phyloP scores from a whole-genome alignment of 306 rosid genomes.

The Cyamopsis tetragonoloba region DNA sequence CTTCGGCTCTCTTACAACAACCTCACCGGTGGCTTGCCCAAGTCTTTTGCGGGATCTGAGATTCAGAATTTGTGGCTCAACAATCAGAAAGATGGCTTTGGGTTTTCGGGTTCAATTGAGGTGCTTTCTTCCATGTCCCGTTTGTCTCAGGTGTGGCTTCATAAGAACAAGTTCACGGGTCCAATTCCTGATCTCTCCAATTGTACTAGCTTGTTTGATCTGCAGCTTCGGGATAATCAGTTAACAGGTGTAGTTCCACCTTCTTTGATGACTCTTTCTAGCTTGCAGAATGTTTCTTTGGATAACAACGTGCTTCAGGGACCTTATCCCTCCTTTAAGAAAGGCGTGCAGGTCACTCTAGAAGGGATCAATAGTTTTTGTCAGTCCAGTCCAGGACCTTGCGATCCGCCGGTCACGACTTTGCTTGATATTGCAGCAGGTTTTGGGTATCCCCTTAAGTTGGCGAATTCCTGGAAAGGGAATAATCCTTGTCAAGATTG shows the following conservation, averaged over 20 bases:
- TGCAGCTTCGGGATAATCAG: constrained; percentile 66
- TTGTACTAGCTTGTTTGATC: constrained; percentile 43
- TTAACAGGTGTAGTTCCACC: constrained; percentile 61
- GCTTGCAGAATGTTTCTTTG: constrained; percentile 45
- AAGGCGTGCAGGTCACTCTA: constrained; percentile 23
- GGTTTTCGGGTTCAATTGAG: constrained; percentile 50
- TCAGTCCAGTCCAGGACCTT: constrained; percentile 24
- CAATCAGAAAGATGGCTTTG: constrained; percentile 56
- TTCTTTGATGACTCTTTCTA: constrained; percentile 34
- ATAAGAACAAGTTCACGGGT: constrained; percentile 57
- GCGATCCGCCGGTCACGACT: constrained; percentile 48
- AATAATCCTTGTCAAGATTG: constrained; percentile 44
- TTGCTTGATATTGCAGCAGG: constrained; percentile 50
- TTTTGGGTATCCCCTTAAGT: constrained; percentile 42
- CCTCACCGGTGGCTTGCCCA: constrained; percentile 57
- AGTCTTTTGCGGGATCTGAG: constrained; percentile 42
- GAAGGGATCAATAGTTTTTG: constrained; percentile 59
- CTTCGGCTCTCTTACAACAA: constrained; percentile 75
- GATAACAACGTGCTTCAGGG: constrained; percentile 66
- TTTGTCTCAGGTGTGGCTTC: constrained; percentile 66
- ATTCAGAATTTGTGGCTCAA: constrained; percentile 63
- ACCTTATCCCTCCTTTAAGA: constrained; percentile 46
- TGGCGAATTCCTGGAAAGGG: constrained; percentile 47
- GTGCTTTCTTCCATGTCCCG: constrained; percentile 49
- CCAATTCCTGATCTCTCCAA: constrained; percentile 61